Conservation (phyloP, 345 rosid genomes). For the Euphorbia peplus region DNA sequence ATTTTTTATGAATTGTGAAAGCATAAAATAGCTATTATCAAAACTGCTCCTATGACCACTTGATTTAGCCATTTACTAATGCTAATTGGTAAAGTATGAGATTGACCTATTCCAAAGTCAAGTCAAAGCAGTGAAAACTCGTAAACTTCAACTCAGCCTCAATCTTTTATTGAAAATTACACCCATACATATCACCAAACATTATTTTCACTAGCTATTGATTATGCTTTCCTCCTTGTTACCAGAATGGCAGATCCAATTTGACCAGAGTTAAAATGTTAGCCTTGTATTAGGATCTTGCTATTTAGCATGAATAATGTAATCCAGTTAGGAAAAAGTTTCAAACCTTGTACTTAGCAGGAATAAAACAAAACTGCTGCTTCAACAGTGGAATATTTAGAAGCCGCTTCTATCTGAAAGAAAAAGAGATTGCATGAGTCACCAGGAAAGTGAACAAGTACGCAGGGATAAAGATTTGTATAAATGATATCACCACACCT, state of each 20-base stretch:
- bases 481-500: constrained; percentile 42
- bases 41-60: background rate
- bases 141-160: background rate
- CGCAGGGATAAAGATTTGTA: background rate
- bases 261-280: background rate
- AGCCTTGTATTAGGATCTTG: background rate
- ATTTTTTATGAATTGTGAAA: background rate
- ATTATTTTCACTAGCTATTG: background rate
- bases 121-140: background rate
- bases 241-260: background rate
- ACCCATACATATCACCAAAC: background rate
- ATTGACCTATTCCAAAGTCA: background rate
- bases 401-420: constrained; percentile 83
- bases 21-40: background rate
- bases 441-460: constrained; percentile 6
- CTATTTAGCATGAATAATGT: background rate
- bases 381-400: constrained; percentile 94
- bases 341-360: constrained; percentile 82
- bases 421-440: constrained; percentile 13
- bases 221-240: background rate
- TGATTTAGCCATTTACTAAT: background rate
- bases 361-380: constrained; percentile 71
- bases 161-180: background rate
- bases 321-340: constrained; percentile 14
- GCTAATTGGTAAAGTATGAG: background rate